Base-by-base conservation (phyloP, 805 yeast species). In the Phaffomyces antillensis region DNA sequence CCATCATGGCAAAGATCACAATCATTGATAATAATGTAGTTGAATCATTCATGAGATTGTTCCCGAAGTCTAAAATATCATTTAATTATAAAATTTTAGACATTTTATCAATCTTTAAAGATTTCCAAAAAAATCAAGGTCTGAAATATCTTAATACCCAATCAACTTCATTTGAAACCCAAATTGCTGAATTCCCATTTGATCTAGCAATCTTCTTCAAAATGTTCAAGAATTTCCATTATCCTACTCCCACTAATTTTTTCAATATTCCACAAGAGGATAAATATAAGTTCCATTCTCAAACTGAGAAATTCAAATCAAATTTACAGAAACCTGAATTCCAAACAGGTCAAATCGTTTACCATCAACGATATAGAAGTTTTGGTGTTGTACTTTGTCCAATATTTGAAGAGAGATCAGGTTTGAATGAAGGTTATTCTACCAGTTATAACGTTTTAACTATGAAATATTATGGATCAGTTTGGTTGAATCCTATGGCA, bases 361-460 rank as follows among this genome's bases (percentile, higher is more conserved):
- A 25, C 7, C 42, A 44, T 32, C 24, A 41, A 8, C 33, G 47
- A n/a, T 36, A 37, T 30, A 40, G 32, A 23, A 13, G 34, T 13
- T 40, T 26, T 32, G 47, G 47, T 3, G 40, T 43, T 15, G 17
- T 43, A 3, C 15, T 43, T 7, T 43, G 39, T 25, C 40, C 43
- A 13, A 20, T 40, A 6, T 43, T 39, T 40, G 40, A 39, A n/a
- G 46, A 39, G 18, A 39, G 10, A 26, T 10, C 20, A 6, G 36
- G 25, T 9, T 30, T 24, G 10, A 11, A 35, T 3, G n/a, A 25
- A 7, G 34, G 36, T 5, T 39, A 32, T 20, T 16, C 11, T 4
- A 34, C 39, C 17, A 32, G 36, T 7, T 39, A 35, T 23, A 37
- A n/a, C 6, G 42, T 43, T 33, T 20, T 43, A 13, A 43, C 46